Conservation (phyloP, 2,329 filamentous ascomycete genomes). For the Pestalotiopsis sp. region DNA sequence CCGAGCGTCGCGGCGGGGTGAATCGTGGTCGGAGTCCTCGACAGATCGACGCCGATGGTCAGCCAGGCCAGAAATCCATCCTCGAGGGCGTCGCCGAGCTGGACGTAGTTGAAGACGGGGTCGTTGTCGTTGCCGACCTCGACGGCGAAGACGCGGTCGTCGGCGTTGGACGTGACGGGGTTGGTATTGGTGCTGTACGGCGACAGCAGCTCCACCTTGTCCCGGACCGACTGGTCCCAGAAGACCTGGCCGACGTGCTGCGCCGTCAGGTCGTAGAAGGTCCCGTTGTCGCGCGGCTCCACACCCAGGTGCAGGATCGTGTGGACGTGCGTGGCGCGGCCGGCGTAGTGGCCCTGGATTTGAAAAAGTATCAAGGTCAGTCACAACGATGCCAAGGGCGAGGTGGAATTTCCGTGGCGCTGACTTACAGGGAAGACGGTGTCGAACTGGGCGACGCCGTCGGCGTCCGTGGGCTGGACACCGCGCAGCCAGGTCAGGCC, state of each 20-base stretch:
- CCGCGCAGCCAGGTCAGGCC: constrained; percentile 43
- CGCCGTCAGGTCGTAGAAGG: constrained; percentile 29
- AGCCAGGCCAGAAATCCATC: constrained; percentile 7
- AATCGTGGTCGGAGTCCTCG: neutral
- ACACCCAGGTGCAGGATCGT: constrained; percentile 45
- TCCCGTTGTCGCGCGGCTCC: constrained; percentile 40
- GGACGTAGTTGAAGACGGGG: constrained; percentile 2
- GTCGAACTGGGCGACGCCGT: constrained; percentile 43
- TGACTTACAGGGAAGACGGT: constrained; percentile 36
- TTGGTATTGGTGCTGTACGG: constrained; percentile 7
- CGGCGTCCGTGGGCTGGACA: constrained; percentile 38
- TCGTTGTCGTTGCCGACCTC: neutral
- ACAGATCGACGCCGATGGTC: neutral
- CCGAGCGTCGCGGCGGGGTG: neutral
- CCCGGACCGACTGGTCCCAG: constrained; percentile 62
- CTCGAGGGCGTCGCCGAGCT: constrained; percentile 1
- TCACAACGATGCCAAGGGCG: neutral
- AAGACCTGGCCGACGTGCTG: constrained; percentile 66
- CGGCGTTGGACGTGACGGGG: neutral
- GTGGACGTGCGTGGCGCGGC: constrained; percentile 50
- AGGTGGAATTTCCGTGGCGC: neutral
- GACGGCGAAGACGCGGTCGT: neutral
- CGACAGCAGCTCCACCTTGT: constrained; percentile 3
- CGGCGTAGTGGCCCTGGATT: constrained; percentile 39
- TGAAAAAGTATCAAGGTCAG: neutral